Base-by-base conservation (phyloP, 1,139 yeast species). In the Geotrichum fermentans region DNA sequence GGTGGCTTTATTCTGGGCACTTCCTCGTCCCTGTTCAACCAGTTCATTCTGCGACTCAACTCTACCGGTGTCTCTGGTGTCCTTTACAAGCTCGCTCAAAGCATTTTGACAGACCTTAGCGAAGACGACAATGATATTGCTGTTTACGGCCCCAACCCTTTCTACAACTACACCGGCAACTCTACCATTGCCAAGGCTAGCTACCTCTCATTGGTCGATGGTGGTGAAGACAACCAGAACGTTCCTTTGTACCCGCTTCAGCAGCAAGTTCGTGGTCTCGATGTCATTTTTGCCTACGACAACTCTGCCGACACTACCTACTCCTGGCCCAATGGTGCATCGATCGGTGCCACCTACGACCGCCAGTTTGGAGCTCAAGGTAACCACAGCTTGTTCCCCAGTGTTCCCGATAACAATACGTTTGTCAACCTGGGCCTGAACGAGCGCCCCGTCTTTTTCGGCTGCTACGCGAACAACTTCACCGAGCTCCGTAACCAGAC, bases 161-260 rank as follows among this genome's bases (percentile, higher is more conserved):
- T 85, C 64, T 74, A 66, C 54, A 71, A 54, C 11, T 11, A 22
- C 6, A n/a, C 38, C 14, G 30, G 55, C 40, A 52, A 62, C 64
- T 34, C 61, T 57, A n/a, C 45, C 49, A 58, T 46, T 63, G 64
- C 59, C 10, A 56, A 64, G 6, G 59, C 68, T 29, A 73, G 74
- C 4, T 70, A 77, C 3, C 71, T 89, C 39, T 77, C 69, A 60
- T 72, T 88, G 53, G 90, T 82, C n/a, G 97, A 89, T 63, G 96
- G 96, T 53, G 96, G 96, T 56, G 90, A 83, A 65, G 96, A 86
- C 67, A 67, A 66, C 13, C 92, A 88, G 64, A 84, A 83, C 58
- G 73, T 89, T 29, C 97, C 97, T 8, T 69, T 87, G 41, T 73
- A 77, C 53, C 96, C 97, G 20, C 72, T 88, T 58, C 65, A 88